Evolutionary conservation across 768 basidiomycete genomes (phyloP).

Genomic region (Tricholoma flavovirens): DNA sequence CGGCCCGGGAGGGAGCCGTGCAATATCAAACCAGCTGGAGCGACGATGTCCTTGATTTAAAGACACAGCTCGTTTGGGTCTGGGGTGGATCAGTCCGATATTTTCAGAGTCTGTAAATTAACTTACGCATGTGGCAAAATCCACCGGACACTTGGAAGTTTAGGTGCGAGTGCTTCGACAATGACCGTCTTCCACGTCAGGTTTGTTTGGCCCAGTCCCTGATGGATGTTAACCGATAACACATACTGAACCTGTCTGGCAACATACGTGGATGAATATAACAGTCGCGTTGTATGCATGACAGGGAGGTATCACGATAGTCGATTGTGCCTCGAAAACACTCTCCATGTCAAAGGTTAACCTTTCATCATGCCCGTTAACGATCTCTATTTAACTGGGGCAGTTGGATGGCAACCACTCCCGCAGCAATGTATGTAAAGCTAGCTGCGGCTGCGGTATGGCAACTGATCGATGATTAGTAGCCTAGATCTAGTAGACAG

Average conservation of each 20-base stretch:
- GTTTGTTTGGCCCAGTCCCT: slow-evolving; percentile 38
- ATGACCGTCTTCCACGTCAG: slow-evolving; percentile 30
- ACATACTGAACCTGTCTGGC: too few relatives aligned
- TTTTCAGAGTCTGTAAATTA: slow-evolving; percentile 5
- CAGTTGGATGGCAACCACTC: slow-evolving; percentile 6
- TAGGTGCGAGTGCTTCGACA: slow-evolving; percentile 26
- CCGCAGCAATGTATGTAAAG: slow-evolving; percentile 3
- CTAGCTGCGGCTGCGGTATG: slow-evolving; percentile 10
- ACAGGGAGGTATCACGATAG: slow-evolving; percentile 16
- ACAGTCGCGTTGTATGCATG: slow-evolving; percentile 57
- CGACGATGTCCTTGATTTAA: slow-evolving; percentile 22
- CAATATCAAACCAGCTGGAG: slow-evolving; percentile 40
- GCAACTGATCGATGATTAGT: background rate
- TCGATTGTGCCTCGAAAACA: slow-evolving; percentile 6
- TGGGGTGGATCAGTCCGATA: slow-evolving; percentile 4
- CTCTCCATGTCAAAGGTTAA: slow-evolving; percentile 7
- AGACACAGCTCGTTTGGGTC: slow-evolving; percentile 25
- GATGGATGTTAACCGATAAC: background rate
- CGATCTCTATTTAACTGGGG: slow-evolving; percentile 6
- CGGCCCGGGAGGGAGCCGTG: slow-evolving; percentile 28
- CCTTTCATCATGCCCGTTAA: background rate
- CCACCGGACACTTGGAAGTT: slow-evolving; percentile 36
- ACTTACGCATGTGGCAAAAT: slow-evolving; percentile 37
- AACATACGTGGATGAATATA: slow-evolving; percentile 61
- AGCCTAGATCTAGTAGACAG: background rate